Conservation (phyloP, 495 filamentous ascomycete genomes). For the Trichoderma gamsii region DNA sequence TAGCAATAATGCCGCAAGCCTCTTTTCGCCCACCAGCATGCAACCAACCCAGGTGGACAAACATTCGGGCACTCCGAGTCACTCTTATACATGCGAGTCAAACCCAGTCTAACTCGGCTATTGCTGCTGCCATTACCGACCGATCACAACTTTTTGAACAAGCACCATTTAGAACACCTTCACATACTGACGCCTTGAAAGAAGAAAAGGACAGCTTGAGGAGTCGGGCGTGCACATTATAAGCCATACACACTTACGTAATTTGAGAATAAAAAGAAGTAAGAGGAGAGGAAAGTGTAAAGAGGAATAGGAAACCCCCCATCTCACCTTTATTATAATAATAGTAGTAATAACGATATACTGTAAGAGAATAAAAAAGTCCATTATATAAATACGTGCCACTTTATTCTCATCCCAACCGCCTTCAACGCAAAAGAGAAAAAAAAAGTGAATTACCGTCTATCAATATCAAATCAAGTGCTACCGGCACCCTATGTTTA, state of each 20-base stretch:
- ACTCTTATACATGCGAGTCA: neutral
- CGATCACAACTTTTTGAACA: too few relatives aligned
- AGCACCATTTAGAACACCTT: too few relatives aligned
- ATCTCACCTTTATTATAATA: too few relatives aligned
- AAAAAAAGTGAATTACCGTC: constrained; percentile 2
- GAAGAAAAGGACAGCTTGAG: too few relatives aligned
- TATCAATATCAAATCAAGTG: constrained; percentile 2
- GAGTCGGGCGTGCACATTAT: too few relatives aligned
- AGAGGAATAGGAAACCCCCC: too few relatives aligned
- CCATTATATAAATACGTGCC: neutral
- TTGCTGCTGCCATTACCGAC: neutral
- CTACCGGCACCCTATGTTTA: neutral
- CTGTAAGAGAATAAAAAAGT: neutral
- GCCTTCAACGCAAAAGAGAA: neutral
- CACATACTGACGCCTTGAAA: too few relatives aligned
- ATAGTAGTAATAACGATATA: neutral
- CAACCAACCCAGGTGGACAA: neutral
- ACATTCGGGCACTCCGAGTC: neutral
- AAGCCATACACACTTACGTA: too few relatives aligned
- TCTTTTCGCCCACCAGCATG: neutral
- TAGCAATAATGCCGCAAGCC: neutral
- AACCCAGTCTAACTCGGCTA: neutral
- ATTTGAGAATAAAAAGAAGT: too few relatives aligned
- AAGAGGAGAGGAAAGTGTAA: too few relatives aligned
- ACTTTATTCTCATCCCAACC: constrained; percentile 6